Evolutionary conservation across 2,329 filamentous ascomycete genomes (phyloP).

Genomic region (Rhinocladiella mackenziei): DNA sequence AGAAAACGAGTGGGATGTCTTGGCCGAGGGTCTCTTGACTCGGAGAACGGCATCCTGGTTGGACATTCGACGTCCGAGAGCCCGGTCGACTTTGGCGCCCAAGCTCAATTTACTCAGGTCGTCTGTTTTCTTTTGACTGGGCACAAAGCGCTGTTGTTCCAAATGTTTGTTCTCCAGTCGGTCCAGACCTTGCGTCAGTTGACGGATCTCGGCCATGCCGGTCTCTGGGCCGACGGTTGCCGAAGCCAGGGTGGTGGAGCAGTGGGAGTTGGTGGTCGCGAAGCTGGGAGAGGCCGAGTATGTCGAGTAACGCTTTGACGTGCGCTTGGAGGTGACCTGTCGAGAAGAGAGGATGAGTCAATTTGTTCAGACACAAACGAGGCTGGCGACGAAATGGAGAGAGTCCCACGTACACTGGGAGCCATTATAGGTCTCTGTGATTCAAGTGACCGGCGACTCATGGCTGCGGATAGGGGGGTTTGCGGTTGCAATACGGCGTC

Average conservation of each 20-base stretch:
- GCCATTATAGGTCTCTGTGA: conserved; percentile 55
- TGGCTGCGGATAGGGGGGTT: conserved; percentile 17
- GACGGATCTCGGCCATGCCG: conserved; percentile 62
- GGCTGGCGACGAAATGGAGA: conserved; percentile 8
- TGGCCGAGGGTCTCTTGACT: conserved; percentile 19
- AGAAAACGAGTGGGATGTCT: conserved; percentile 14
- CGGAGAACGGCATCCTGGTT: conserved; percentile 66
- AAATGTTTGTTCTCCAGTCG: conserved; percentile 89
- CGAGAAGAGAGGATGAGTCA: conserved; percentile 7
- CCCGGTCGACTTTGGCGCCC: conserved; percentile 84
- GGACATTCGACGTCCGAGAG: conserved; percentile 79
- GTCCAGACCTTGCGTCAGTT: conserved; percentile 74
- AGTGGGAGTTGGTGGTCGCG: conserved; percentile 44
- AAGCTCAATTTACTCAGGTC: conserved; percentile 81
- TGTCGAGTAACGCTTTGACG: conserved; percentile 52
- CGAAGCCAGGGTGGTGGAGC: conserved; percentile 22
- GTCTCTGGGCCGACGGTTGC: conserved; percentile 27
- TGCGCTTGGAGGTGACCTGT: conserved; percentile 42
- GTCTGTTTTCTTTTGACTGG: conserved; percentile 74
- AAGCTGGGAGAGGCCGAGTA: conserved; percentile 48
- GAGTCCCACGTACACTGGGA: conserved; percentile 45
- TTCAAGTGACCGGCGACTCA: conserved; percentile 46
- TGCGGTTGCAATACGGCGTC: conserved; percentile 1
- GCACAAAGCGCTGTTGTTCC: conserved; percentile 72
- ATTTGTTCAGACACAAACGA: not conserved